These are phyloP conservation scores for Periconia sp. DNA, from an alignment of 2,329 filamentous ascomycete species.

Conservation along the genomic window DNA sequence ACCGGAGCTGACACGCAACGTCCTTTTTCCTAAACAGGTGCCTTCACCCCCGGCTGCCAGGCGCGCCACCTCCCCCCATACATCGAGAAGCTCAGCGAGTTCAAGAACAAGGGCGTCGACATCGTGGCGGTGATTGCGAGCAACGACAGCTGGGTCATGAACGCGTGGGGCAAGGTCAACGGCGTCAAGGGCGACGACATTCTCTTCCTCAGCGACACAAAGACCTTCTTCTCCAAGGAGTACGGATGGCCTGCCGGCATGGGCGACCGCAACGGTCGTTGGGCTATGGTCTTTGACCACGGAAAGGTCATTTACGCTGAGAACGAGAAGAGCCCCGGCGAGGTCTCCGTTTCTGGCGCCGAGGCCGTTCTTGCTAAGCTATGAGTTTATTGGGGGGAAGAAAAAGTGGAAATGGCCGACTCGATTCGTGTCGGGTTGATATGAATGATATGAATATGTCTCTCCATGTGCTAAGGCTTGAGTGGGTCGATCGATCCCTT, in stretches of 20 bases:
- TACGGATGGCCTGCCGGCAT: slow-evolving; percentile 71
- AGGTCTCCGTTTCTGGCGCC: slow-evolving; percentile 53
- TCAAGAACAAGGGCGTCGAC: slow-evolving; percentile 82
- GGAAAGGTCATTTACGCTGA: slow-evolving; percentile 82
- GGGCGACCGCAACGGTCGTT: slow-evolving; percentile 75
- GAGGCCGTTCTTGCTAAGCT: slow-evolving; percentile 53
- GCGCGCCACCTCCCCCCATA: slow-evolving; percentile 80
- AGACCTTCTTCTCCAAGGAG: slow-evolving; percentile 72
- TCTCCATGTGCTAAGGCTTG: too few relatives aligned
- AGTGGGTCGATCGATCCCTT: too few relatives aligned
- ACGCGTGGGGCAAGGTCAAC: slow-evolving; percentile 88
- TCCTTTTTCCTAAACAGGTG: slow-evolving; percentile 50
- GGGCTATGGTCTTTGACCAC: slow-evolving; percentile 77
- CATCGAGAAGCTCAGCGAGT: slow-evolving; percentile 68
- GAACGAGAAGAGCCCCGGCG: slow-evolving; percentile 61
- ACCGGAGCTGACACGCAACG: too few relatives aligned
- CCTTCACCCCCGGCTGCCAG: slow-evolving; percentile 87
- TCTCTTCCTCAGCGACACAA: slow-evolving; percentile 76
- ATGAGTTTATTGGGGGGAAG: slow-evolving; percentile 26
- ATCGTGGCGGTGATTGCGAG: slow-evolving; percentile 76
- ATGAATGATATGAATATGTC: too few relatives aligned
- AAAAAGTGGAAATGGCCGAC: neutral
- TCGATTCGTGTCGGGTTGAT: too few relatives aligned
- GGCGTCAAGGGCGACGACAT: slow-evolving; percentile 71
- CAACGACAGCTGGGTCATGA: slow-evolving; percentile 88